Conservation (phyloP, 2,329 filamentous ascomycete genomes). For the Talaromyces islandicus region DNA sequence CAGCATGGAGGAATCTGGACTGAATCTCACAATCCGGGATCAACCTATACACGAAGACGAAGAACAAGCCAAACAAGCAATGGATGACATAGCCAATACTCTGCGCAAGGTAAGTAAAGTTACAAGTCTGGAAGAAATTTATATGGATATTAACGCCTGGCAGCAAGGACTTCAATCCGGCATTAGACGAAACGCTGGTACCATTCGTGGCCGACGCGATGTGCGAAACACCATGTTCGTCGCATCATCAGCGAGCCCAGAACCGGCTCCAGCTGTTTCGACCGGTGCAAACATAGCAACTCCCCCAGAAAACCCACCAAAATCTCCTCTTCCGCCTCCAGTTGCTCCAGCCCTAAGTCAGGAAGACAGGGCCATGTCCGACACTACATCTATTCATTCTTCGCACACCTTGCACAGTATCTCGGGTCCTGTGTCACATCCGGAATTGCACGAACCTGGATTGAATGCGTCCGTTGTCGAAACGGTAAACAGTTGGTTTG, state of each 20-base stretch:
- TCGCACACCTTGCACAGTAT: conserved; percentile 70
- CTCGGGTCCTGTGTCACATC: conserved; percentile 66
- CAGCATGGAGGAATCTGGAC: conserved; percentile 37
- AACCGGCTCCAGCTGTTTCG: conserved; percentile 13
- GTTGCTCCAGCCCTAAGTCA: conserved; percentile 42
- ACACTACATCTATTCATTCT: conserved; percentile 87
- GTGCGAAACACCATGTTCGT: conserved; percentile 67
- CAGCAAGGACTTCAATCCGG: conserved; percentile 42
- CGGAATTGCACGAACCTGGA: conserved; percentile 72
- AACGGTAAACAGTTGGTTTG: conserved; percentile 79
- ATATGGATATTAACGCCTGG: conserved; percentile 14
- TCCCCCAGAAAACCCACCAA: not conserved
- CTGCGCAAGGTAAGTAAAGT: conserved; percentile 35
- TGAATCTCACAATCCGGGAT: conserved; percentile 45
- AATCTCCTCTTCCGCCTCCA: conserved; percentile 21
- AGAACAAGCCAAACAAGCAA: conserved; percentile 42
- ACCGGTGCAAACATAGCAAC: not conserved
- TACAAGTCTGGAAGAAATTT: not conserved
- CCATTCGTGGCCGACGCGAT: conserved; percentile 80
- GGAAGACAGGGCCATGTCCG: conserved; percentile 65
- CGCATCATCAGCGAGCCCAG: conserved; percentile 10
- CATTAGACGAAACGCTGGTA: conserved; percentile 65
- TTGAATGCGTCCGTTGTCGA: conserved; percentile 87
- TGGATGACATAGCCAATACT: conserved; percentile 45
- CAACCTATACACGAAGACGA: conserved; percentile 46